These are phyloP conservation scores for Paecilomyces sp. DNA, from an alignment of 2,329 filamentous ascomycete genomes.

Conservation along the genomic window DNA sequence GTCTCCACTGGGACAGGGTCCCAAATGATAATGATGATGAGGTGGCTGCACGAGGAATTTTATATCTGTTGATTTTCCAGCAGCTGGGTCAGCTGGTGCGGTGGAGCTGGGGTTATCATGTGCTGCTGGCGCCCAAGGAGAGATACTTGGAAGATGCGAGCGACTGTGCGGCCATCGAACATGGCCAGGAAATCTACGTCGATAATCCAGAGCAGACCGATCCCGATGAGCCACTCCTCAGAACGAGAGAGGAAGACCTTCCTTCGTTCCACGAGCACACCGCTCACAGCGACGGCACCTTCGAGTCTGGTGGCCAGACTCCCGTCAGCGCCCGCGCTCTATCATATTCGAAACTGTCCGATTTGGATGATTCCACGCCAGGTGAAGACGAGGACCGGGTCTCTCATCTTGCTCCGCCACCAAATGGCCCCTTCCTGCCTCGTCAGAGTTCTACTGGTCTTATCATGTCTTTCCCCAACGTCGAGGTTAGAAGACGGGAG, in stretches of 20 bases:
- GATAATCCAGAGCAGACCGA: conserved; percentile 33
- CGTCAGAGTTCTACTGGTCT: conserved; percentile 41
- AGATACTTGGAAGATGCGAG: conserved; percentile 39
- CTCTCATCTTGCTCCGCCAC: conserved; percentile 22
- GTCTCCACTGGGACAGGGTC: conserved; percentile 87
- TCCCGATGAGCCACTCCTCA: conserved; percentile 28
- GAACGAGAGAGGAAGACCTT: conserved; percentile 25
- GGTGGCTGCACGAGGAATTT: conserved; percentile 84
- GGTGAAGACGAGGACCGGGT: conserved; percentile 12
- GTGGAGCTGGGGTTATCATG: conserved; percentile 98
- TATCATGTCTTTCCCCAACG: conserved; percentile 52
- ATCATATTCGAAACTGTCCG: conserved; percentile 27
- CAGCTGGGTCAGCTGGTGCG: conserved; percentile 90
- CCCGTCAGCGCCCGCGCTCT: conserved; percentile 27
- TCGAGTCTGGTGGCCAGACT: conserved; percentile 34
- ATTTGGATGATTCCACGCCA: conserved; percentile 3
- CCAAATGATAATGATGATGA: conserved; percentile 92
- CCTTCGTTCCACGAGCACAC: conserved; percentile 5
- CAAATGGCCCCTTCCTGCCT: conserved; percentile 27
- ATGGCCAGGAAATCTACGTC: conserved; percentile 32
- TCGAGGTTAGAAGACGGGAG: conserved; percentile 22
- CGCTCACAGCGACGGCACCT: conserved; percentile 13
- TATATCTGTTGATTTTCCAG: conserved; percentile 96
- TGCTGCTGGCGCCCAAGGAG: conserved; percentile 79
- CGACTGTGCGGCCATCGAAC: conserved; percentile 28